Evolutionary conservation across 2,329 filamentous ascomycete genomes (phyloP).

Genomic region (Cucurbitaria berberidis): DNA sequence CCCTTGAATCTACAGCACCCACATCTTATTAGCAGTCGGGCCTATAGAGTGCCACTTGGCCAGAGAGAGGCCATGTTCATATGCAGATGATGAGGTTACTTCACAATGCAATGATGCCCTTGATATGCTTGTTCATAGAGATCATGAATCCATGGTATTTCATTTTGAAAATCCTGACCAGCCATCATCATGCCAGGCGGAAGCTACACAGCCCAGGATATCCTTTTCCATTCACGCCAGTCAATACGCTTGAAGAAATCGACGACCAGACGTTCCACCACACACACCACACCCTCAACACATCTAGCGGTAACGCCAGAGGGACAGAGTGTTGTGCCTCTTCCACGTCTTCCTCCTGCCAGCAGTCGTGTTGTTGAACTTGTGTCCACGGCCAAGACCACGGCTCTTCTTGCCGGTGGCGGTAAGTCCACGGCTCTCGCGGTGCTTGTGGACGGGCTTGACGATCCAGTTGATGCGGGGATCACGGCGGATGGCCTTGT

Average conservation of each 20-base stretch:
- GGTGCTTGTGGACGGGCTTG: conserved; percentile 99
- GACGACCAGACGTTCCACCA: conserved; percentile 43
- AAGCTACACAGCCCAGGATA: conserved; percentile 43
- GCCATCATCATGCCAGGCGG: conserved; percentile 25
- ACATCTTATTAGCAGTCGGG: not conserved
- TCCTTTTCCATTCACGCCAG: conserved; percentile 45
- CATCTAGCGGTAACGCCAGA: conserved; percentile 93
- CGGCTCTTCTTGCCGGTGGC: conserved; percentile 99
- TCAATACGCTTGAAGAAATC: conserved; percentile 39
- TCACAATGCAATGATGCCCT: not conserved
- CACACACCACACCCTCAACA: conserved; percentile 34
- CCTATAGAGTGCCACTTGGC: not conserved
- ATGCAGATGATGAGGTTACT: not conserved
- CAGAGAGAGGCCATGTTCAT: not conserved
- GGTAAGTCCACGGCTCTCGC: conserved; percentile 95
- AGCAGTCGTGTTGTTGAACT: conserved; percentile 97
- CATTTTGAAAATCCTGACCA: conserved; percentile 35
- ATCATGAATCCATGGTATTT: conserved; percentile 45
- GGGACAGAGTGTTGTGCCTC: conserved; percentile 98
- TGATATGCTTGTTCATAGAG: conserved; percentile 19
- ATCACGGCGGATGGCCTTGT: conserved; percentile 99
- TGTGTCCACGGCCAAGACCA: conserved; percentile 98
- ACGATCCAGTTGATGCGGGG: conserved; percentile 99
- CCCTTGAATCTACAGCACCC: not conserved
- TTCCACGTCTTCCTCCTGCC: conserved; percentile 99